A percentile compares a stretch with the other conserved stretches of the same genome.
phyloP scores from a whole-genome alignment of 2,329 filamentous ascomycete species.

The Pseudogymnoascus sp. region DNA sequence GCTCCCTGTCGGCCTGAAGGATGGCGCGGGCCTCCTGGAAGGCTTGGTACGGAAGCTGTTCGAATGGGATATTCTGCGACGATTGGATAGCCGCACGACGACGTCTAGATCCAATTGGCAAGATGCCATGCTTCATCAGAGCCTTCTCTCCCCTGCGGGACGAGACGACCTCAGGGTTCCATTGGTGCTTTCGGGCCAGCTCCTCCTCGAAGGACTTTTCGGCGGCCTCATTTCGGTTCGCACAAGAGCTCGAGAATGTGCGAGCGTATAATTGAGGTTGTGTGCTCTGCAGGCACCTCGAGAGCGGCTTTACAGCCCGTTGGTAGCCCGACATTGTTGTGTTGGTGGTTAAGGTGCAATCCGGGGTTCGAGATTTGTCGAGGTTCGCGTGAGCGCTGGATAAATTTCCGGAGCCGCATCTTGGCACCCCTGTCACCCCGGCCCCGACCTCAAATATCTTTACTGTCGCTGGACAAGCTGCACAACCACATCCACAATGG shows the following conservation, averaged over 20 bases:
- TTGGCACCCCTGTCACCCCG: neutral
- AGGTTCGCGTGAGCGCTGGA: slow-evolving; percentile 14
- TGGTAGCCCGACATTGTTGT: slow-evolving; percentile 51
- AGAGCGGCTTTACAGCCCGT: slow-evolving; percentile 49
- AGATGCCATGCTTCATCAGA: slow-evolving; percentile 59
- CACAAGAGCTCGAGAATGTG: slow-evolving; percentile 26
- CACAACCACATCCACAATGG: slow-evolving; percentile 23
- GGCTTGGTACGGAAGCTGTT: slow-evolving; percentile 91
- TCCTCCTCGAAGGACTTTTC: slow-evolving; percentile 29
- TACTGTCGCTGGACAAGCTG: slow-evolving; percentile 14
- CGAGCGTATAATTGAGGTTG: slow-evolving; percentile 23
- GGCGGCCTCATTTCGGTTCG: slow-evolving; percentile 28
- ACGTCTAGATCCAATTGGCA: slow-evolving; percentile 76
- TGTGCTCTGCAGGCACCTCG: slow-evolving; percentile 43
- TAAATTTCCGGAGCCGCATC: slow-evolving; percentile 20
- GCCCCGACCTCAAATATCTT: slow-evolving; percentile 15
- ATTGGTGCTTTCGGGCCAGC: slow-evolving; percentile 32
- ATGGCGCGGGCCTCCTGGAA: slow-evolving; percentile 93
- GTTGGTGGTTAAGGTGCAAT: neutral
- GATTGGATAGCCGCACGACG: slow-evolving; percentile 65
- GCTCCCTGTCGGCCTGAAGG: slow-evolving; percentile 66
- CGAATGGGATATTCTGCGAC: slow-evolving; percentile 66
- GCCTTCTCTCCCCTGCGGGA: slow-evolving; percentile 56
- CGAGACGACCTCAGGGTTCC: slow-evolving; percentile 63
- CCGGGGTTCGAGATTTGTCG: slow-evolving; percentile 5